A percentile compares a stretch with the other conserved stretches of the same genome.
phyloP scores from a whole-genome alignment of 2,329 filamentous ascomycete species.

The Epichloe amarillans region DNA sequence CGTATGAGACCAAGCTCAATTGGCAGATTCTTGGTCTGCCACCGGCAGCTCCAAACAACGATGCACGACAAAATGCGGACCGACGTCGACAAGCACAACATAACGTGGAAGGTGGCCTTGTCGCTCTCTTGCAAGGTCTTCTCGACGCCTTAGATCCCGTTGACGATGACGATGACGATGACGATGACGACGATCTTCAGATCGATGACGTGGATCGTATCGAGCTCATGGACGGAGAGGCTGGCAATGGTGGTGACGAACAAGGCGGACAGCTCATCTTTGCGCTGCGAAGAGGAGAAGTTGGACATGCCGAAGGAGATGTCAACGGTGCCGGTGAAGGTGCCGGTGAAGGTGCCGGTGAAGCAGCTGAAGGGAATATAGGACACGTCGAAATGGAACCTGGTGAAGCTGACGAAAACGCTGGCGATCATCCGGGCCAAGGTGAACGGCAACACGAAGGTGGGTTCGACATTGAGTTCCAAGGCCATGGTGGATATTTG shows the following conservation, averaged over 20 bases:
- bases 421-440: neutral
- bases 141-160: slow-evolving; percentile 23
- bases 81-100: neutral
- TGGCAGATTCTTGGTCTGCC: slow-evolving; percentile 29
- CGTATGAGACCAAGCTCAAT: slow-evolving; percentile 36
- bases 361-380: slow-evolving; percentile 24
- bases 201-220: slow-evolving; percentile 9
- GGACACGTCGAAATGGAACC: slow-evolving; percentile 8
- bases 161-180: slow-evolving; percentile 15
- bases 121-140: slow-evolving; percentile 23
- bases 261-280: slow-evolving; percentile 16
- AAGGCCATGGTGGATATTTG: neutral
- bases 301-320: slow-evolving; percentile 16
- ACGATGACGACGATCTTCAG: slow-evolving; percentile 10
- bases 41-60: slow-evolving; percentile 12
- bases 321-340: slow-evolving; percentile 15
- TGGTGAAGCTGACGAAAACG: neutral
- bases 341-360: neutral
- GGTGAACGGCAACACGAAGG: neutral
- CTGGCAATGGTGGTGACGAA: slow-evolving; percentile 9
- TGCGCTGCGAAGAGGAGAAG: slow-evolving; percentile 21
- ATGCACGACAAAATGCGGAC: slow-evolving; percentile 6
- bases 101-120: slow-evolving; percentile 18
- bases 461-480: neutral
- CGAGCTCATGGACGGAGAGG: slow-evolving; percentile 7